Evolutionary conservation across 441 rosid genomes (phyloP), one percentile per base, ranked within the genome.

Genomic region (Eugenia klotzschiana): DNA sequence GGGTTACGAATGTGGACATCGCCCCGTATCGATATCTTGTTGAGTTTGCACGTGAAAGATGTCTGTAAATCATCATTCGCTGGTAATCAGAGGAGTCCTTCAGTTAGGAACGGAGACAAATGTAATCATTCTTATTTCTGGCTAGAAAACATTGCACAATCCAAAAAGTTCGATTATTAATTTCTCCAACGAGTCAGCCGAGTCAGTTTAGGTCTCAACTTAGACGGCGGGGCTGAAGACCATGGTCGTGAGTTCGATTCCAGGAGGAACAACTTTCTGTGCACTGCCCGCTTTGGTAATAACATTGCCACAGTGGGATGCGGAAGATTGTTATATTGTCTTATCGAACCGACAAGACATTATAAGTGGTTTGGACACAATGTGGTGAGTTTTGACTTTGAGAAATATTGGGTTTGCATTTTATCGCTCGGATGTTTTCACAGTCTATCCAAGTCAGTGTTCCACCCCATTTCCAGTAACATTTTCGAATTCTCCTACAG

Each of bases 1-100:
- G 46, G 14, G 23, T 4, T 10, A 18, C 14, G 20, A 33, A 2
- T 7, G 22, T 9, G 46, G 11, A 40, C 77, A 8, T 64, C 43
- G 4, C 40, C 40, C 40, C 0, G 3, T 22, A 64, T 2, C 2
- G 14, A 8, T 6, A 4, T 9, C 0, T 33, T 18, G 8, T 9
- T 64, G 5, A 64, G 46, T 33, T 20, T 64, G n/a, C 23, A 2
- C 6, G 23, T 18, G 46, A 22, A 18, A 1, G 25, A 11, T 18
- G 41, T 33, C 7, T 4, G 12, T 64, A 9, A 18, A 4, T 33
- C 20, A 3, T 4, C 3, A 64, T 64, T 33, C 10, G 2, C 77
- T 33, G 20, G 0, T 7, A 33, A 2, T 64, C 2, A 33, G n/a
- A 0, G 12, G 41, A 3, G 9, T 60, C 20, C 41, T 29, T 13